Conservation (phyloP, 176 grass and related monocot genomes). For the Raddia guianensis region DNA sequence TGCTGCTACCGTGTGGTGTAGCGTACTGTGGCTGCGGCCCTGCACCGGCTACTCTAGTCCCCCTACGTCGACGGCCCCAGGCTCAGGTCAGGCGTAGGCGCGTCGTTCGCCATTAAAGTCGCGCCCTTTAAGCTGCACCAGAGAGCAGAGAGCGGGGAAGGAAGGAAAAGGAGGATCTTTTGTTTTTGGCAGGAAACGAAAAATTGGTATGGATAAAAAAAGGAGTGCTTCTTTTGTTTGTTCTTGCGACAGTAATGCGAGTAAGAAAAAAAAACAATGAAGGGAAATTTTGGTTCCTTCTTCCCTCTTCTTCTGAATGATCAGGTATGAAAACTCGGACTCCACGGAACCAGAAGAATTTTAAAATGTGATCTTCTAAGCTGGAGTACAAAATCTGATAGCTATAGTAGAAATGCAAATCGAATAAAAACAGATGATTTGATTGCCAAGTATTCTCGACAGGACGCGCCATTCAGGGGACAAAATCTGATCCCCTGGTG, state of each 20-base stretch:
- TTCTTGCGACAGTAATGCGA: constrained; percentile 4
- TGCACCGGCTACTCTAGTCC: constrained; percentile 32
- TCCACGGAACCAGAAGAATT: neutral
- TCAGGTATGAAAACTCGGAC: neutral
- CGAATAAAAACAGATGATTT: neutral
- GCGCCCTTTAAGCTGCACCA: constrained; percentile 35
- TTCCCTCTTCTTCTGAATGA: neutral
- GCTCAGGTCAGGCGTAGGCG: constrained; percentile 24
- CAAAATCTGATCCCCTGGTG: neutral
- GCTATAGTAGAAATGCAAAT: neutral
- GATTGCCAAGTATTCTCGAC: neutral
- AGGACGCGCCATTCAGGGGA: neutral
- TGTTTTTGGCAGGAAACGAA: neutral
- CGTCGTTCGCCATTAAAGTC: constrained; percentile 35
- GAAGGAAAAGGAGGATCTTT: neutral
- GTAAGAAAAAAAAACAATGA: neutral
- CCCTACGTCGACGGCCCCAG: constrained; percentile 31
- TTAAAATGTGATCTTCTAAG: neutral
- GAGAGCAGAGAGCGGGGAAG: neutral
- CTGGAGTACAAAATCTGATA: neutral
- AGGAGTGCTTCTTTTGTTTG: neutral
- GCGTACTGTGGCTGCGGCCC: constrained; percentile 10
- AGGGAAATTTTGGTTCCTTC: neutral
- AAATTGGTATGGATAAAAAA: neutral
- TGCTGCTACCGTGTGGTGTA: neutral